Evolutionary conservation across 2,329 filamentous ascomycete genomes (phyloP).

Genomic region (Neofusicoccum parvum): DNA sequence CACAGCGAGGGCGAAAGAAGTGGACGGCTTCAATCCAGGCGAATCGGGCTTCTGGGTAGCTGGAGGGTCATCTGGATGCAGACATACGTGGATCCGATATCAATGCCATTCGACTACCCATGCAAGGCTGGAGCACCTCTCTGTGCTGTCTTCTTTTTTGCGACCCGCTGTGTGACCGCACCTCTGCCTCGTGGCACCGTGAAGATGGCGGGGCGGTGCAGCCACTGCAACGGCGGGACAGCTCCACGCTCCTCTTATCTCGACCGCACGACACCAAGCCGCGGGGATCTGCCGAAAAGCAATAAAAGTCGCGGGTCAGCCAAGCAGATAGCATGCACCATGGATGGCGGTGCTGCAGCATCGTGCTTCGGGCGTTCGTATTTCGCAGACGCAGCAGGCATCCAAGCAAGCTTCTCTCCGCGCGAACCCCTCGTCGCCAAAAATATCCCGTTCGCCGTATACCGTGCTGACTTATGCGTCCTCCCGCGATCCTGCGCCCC

Average conservation of each 20-base stretch:
- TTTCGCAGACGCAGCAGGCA: background rate
- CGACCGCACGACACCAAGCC: background rate
- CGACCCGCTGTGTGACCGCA: too few species aligned
- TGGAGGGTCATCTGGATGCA: too few species aligned
- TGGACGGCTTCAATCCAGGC: too few species aligned
- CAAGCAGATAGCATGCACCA: background rate
- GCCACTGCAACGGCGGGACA: background rate
- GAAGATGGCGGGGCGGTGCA: background rate
- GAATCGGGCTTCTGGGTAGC: too few species aligned
- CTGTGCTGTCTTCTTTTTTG: too few species aligned
- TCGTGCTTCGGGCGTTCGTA: background rate
- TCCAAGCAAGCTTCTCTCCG: background rate
- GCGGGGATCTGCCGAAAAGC: slow-evolving; percentile 4
- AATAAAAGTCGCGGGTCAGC: background rate
- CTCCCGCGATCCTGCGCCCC: background rate
- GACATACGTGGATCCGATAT: too few species aligned
- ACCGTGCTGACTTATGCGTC: background rate
- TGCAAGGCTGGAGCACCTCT: too few species aligned
- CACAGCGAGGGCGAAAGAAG: too few species aligned
- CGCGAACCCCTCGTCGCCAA: background rate
- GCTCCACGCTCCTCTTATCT: background rate
- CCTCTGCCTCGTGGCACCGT: background rate
- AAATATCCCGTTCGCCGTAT: background rate
- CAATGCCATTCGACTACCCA: too few species aligned
- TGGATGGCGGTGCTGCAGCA: background rate